Conservation (phyloP, 2,329 filamentous ascomycete genomes). For the Penicillium psychrosexuale region DNA sequence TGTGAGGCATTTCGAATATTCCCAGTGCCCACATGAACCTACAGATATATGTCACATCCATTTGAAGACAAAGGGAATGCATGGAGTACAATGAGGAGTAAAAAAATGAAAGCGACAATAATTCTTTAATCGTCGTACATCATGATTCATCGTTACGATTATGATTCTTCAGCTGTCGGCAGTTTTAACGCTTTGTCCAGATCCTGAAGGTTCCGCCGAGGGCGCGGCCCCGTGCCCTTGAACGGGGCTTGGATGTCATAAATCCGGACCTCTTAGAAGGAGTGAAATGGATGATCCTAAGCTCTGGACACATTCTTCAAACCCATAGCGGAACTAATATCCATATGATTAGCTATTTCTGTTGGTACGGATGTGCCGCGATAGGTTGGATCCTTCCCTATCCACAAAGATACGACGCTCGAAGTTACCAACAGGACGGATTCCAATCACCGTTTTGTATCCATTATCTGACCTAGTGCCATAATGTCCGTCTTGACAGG, state of each 20-base stretch:
- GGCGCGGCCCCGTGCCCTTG: conserved; percentile 1
- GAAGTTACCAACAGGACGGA: not conserved
- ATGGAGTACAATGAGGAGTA: not conserved
- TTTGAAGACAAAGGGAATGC: not conserved
- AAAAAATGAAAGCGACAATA: not conserved
- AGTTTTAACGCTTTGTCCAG: conserved; percentile 1
- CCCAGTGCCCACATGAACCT: not conserved
- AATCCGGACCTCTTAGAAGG: not conserved
- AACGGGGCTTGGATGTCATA: not conserved
- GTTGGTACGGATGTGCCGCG: not conserved
- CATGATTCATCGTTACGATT: not conserved
- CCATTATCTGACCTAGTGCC: not conserved
- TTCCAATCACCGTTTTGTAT: not conserved
- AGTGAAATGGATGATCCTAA: not conserved
- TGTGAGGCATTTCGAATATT: not conserved
- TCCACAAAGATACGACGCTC: not conserved
- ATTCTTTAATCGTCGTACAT: not conserved
- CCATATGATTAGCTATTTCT: not conserved
- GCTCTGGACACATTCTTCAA: not conserved
- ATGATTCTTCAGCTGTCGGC: not conserved
- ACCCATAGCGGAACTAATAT: not conserved
- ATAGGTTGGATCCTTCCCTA: not conserved
- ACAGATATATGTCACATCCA: not conserved
- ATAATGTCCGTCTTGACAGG: not conserved
- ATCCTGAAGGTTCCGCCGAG: not conserved